These are phyloP conservation scores for Alternaria consortialis DNA, from an alignment of 2,329 filamentous ascomycete genomes.

Conservation along the genomic window DNA sequence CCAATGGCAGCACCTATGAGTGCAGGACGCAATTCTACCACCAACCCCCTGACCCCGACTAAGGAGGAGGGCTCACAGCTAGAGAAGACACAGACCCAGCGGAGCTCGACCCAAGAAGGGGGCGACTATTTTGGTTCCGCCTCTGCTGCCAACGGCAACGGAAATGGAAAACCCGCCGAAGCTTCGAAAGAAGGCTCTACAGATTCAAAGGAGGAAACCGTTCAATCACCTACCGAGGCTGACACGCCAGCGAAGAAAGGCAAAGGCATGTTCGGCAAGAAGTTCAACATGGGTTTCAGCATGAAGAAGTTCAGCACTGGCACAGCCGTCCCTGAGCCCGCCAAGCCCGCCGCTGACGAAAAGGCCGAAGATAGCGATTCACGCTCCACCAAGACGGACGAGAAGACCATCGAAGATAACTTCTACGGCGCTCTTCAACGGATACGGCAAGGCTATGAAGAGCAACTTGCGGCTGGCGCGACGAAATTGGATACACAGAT, in stretches of 20 bases:
- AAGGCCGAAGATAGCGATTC: constrained; percentile 71
- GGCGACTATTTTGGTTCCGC: constrained; percentile 73
- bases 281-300: constrained; percentile 80
- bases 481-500: constrained; percentile 68
- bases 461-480: constrained; percentile 64
- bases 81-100: constrained; percentile 65
- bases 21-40: constrained; percentile 46
- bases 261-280: constrained; percentile 78
- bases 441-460: constrained; percentile 77
- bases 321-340: constrained; percentile 65
- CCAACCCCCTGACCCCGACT: constrained; percentile 50
- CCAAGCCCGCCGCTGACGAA: constrained; percentile 80
- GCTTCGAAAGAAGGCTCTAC: constrained; percentile 38
- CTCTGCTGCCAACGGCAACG: constrained; percentile 34
- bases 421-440: constrained; percentile 77
- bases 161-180: constrained; percentile 36
- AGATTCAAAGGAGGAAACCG: constrained; percentile 40
- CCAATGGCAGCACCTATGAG: constrained; percentile 59
- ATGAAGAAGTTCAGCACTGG: constrained; percentile 81
- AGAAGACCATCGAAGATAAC: constrained; percentile 78
- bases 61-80: constrained; percentile 56
- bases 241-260: constrained; percentile 60
- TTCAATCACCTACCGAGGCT: constrained; percentile 54
- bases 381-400: constrained; percentile 66
- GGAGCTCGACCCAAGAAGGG: constrained; percentile 65